Base-by-base conservation (phyloP, 768 basidiomycete genomes). In the Pilatotrama ljubarskyi region DNA sequence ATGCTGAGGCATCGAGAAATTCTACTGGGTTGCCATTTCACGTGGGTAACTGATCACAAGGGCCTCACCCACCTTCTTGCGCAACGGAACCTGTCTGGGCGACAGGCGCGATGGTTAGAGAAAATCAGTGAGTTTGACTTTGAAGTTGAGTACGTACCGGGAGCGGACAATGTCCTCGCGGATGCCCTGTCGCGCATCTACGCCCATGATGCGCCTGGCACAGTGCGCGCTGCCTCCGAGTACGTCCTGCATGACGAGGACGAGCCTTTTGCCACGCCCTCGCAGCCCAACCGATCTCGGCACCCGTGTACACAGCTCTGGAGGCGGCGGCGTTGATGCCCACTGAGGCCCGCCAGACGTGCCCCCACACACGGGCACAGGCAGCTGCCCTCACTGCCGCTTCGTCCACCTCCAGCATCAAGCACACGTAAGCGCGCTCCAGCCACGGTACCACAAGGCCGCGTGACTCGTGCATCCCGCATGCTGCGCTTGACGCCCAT, bases 1-100 rank as follows among this genome's bases (percentile, higher is more conserved):
- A 59, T 81, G 55, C 74, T 72, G 38, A 72, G 73, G 61, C 58
- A 70, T 71, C 15, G 64, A 58, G 15, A 62, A 29, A 51, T 68
- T 13, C 64, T 75, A 3, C 53, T 54, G 4, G 74, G 74, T 0
- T 42, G 50, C 6, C 18, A 53, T 0, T 75, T 75, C 53, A 36
- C 41, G 0, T 60, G 69, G 15, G 58, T 58, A 5, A 72, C 73
- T 0, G 74, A 75, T 38, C 74, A 76, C 32, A 63, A 68, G 37
- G 66, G 53, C 0, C 61, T 75, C 0, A 57, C 56, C 1, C 58
- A 65, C 46, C 47, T 75, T 1, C 38, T 58, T 15, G 63, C 48
- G 0, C 71, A 75, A 42, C 46, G 51, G 20, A 54, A 71, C 17
- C 40, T 74, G 24, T 71, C 72, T 0, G 61, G 57, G 0, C 43